Evolutionary conservation across 176 grass and related monocot genomes (phyloP), one percentile per base, ranked within the genome.

Genomic region (Triticum dicoccoides): DNA sequence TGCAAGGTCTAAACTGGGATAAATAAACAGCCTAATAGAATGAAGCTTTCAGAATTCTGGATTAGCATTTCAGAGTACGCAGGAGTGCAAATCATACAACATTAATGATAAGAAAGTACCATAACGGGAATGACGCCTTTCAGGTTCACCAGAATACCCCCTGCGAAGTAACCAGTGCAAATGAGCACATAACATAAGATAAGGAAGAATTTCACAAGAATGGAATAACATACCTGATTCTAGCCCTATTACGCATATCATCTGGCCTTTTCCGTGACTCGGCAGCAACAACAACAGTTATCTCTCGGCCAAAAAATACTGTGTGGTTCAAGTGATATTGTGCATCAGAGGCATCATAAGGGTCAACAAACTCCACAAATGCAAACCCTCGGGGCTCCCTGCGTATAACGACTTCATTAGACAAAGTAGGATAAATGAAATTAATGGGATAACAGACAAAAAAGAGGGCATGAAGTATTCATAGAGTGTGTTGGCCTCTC

Each of bases 321-420:
- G 96, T 90, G 71, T 87, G 88, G 73, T 96, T 98, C 97, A 98
- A 96, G 85, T 96, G 97, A 91, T 96, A 96, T 61, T 98, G 97
- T 21, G 97, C 97, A 81, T 98, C 97, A 41, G 93, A 92, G 24
- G 97, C 93, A 64, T 98, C 97, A 71, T 86, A 89, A 67, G 93
- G 86, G 17, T 98, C 97, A 80, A 98, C 88, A 77, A 94, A 98
- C 76, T 98, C 92, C 71, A 98, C 93, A 73, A 98, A 98, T 41
- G 90, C 97, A 91, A 98, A 98, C 18, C 97, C 97, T 29, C 97
- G 92, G 1, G 96, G 90, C 13, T 96, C 90, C 76, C 97, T 98
- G 88, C 69, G 63, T 58, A 90, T 67, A 29, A 39, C 21, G 1
- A 77, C 72, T 68, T 33, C 4, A 66, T 87, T 86, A 87, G 52